Conservation (phyloP, 495 filamentous ascomycete species). For the Apodospora peruviana region DNA sequence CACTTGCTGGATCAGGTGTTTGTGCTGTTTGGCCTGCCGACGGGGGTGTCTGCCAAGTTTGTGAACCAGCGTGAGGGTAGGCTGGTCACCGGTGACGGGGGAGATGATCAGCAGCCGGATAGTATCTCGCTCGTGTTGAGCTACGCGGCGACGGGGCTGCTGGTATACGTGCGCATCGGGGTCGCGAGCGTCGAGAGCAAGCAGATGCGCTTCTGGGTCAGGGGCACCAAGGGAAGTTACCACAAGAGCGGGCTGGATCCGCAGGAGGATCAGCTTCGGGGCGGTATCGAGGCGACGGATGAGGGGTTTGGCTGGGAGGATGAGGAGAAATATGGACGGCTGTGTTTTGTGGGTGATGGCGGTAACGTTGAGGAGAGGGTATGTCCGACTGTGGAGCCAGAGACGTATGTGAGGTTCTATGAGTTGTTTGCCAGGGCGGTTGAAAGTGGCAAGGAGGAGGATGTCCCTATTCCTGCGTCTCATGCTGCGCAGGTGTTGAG, state of each 20-base stretch:
- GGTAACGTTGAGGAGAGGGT: conserved; percentile 34
- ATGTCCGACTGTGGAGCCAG: conserved; percentile 58
- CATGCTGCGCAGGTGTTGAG: conserved; percentile 68
- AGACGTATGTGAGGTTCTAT: conserved; percentile 72
- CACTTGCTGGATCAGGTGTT: conserved; percentile 81
- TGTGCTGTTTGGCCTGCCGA: conserved; percentile 71
- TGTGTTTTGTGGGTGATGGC: conserved; percentile 34
- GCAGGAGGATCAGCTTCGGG: conserved; percentile 77
- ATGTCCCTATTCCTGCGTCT: conserved; percentile 63
- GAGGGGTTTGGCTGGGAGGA: conserved; percentile 61
- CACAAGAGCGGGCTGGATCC: conserved; percentile 74
- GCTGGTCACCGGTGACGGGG: conserved; percentile 31
- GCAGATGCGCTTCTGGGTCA: conserved; percentile 75
- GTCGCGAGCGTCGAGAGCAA: conserved; percentile 64
- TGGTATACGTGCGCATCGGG: conserved; percentile 64
- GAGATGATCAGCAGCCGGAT: conserved; percentile 57
- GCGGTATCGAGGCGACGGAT: conserved; percentile 60
- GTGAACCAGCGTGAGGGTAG: conserved; percentile 55
- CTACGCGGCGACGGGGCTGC: conserved; percentile 51
- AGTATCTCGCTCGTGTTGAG: conserved; percentile 63
- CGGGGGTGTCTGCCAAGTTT: conserved; percentile 62
- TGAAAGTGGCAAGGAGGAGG: conserved; percentile 48
- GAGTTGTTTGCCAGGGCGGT: conserved; percentile 62
- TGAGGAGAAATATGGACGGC: conserved; percentile 32
- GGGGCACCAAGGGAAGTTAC: conserved; percentile 75